Evolutionary conservation across 116 monocot species (phyloP).

Genomic region (Trichopus zeylanicus): DNA sequence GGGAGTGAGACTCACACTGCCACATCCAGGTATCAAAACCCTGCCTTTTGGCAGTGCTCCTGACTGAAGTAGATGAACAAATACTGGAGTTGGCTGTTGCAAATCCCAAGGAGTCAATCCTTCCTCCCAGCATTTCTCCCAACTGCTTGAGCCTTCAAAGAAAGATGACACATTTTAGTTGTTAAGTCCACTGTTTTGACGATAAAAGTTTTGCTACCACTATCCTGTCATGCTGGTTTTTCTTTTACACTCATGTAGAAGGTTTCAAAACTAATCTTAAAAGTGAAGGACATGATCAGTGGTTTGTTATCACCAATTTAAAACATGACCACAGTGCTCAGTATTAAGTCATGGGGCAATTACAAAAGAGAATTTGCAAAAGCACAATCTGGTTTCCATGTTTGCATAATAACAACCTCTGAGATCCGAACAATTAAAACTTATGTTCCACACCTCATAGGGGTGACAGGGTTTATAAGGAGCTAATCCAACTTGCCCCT

Average conservation of each 20-base stretch:
- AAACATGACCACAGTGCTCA: not conserved
- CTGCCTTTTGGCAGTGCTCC: slow-evolving; percentile 54
- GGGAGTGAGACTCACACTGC: slow-evolving; percentile 37
- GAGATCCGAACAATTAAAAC: no score
- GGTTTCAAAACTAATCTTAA: not conserved
- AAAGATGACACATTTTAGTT: not conserved
- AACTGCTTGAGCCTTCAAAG: slow-evolving; percentile 32
- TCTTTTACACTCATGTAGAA: not conserved
- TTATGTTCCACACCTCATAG: no score
- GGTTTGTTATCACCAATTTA: not conserved
- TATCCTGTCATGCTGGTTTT: not conserved
- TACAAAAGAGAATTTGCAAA: not conserved
- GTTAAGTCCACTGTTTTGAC: not conserved
- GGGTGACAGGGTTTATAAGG: no score
- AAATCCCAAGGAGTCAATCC: slow-evolving; percentile 76
- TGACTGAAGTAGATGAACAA: slow-evolving; percentile 42
- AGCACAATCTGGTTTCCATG: not conserved
- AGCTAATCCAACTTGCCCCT: no score
- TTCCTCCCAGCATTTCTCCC: slow-evolving; percentile 76
- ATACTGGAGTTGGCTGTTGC: slow-evolving; percentile 46
- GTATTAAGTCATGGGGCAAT: not conserved
- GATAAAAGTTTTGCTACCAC: not conserved
- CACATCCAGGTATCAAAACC: slow-evolving; percentile 80
- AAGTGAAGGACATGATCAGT: not conserved
- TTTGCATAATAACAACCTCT: not conserved